Evolutionary conservation across 257 asterid genomes (phyloP).

Genomic region (Penstemon newberryi): DNA sequence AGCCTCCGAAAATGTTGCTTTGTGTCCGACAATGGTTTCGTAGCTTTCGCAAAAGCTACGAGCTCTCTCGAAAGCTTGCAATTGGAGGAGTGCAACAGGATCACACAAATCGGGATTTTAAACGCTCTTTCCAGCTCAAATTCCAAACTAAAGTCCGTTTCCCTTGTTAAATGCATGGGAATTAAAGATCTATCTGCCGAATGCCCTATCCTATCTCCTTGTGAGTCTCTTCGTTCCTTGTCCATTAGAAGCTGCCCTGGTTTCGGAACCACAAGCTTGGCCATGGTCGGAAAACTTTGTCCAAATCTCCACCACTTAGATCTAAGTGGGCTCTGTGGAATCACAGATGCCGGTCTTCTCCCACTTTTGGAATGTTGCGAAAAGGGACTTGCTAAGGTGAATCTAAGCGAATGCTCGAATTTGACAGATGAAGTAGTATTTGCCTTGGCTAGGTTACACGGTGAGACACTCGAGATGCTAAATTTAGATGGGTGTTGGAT

Average conservation of each 20-base stretch:
- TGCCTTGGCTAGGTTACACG: conserved; percentile 58
- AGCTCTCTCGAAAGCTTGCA: conserved; percentile 65
- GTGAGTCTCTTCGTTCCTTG: conserved; percentile 74
- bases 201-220: conserved; percentile 50
- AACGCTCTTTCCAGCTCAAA: conserved; percentile 62
- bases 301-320: conserved; percentile 78
- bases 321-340: conserved; percentile 69
- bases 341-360: conserved; percentile 73
- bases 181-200: conserved; percentile 56
- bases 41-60: conserved; percentile 61
- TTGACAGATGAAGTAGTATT: conserved; percentile 55
- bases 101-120: conserved; percentile 66
- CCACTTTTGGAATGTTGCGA: conserved; percentile 63
- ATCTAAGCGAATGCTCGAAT: conserved; percentile 62
- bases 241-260: conserved; percentile 80
- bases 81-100: conserved; percentile 83
- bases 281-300: conserved; percentile 77
- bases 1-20: conserved; percentile 62
- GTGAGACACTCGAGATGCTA: conserved; percentile 60
- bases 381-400: conserved; percentile 66
- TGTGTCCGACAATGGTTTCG: conserved; percentile 74
- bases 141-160: conserved; percentile 67
- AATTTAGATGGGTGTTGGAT: conserved; percentile 78
- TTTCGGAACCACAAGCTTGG: conserved; percentile 66
- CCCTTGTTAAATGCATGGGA: conserved; percentile 76